Evolutionary conservation across 306 rosid species (phyloP), one percentile per base, ranked within the genome.

Genomic region (Acacia acuminata): DNA sequence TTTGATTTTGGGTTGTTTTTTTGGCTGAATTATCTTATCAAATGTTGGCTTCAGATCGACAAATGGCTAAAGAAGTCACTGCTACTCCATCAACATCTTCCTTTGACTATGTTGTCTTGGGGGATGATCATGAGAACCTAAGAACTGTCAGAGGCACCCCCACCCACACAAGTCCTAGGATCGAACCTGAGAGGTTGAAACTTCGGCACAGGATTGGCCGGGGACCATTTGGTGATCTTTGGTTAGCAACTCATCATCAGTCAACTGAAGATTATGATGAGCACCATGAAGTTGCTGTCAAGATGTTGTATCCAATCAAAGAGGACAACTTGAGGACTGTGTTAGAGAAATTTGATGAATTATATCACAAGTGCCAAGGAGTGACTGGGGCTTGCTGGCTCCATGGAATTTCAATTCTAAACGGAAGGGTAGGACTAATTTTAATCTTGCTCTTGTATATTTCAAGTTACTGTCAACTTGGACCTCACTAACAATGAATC

Each of bases 201-300:
- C 99, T 96, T 83, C 84, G 90, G 66, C 96, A 96, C 87, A 88
- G 99, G 85, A 91, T 93, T 76, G 98, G 97, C 24, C 87, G 96
- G 74, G 99, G 99, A 1, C 90, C 89, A 15, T 92, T 93, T 55
- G 99, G 99, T 48, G 99, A 96, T 83, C 92, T 96, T 83, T 96
- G 99, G 98, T 84, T 96, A 76, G 99, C 94, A 58, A 96, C 99
- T 47, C 93, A 80, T 87, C 98, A 93, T 85, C 98, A 85, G 77
- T 91, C 99, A 47, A 90, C 93, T 71, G 88, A 89, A 71, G 94
- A 93, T 77, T 90, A 83, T 79, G 98, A 93, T 16, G 90, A 89
- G 82, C 79, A 80, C 83, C 98, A 92, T 86, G 99, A 95, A 89
- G 97, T 96, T 82, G 98, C 99, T 73, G 86, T 88, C 83, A 96